A percentile compares a stretch with the other conserved stretches of the same genome.
Evolutionary conservation across 805 yeast species (phyloP).

Genomic region (Alloascoidea africana): DNA sequence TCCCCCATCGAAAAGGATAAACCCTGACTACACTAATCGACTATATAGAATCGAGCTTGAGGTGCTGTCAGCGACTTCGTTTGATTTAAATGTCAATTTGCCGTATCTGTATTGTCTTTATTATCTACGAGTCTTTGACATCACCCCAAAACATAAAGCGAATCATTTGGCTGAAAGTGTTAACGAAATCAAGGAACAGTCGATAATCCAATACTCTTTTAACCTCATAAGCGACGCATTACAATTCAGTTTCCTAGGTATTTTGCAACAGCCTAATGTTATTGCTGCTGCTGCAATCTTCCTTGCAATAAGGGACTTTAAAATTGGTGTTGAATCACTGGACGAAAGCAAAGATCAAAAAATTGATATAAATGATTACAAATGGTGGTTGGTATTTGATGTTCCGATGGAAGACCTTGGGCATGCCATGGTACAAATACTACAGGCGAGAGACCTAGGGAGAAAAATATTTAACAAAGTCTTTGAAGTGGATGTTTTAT

Average conservation of each 20-base stretch:
- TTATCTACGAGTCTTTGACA: not conserved
- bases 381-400: constrained; percentile 3
- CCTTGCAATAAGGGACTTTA: not conserved
- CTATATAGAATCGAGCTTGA: not conserved
- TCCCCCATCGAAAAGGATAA: not conserved
- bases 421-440: constrained; percentile 1
- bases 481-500: not conserved
- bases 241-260: not conserved
- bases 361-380: not conserved
- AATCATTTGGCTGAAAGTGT: no score
- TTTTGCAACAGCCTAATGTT: constrained; percentile 1
- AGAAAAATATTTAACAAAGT: not conserved
- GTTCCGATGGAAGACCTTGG: constrained; percentile 1
- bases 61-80: not conserved
- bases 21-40: not conserved
- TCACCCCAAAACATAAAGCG: no score
- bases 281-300: constrained; percentile 2
- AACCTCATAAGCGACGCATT: not conserved
- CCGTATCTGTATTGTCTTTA: not conserved
- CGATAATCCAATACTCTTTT: not conserved
- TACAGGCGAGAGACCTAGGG: not conserved
- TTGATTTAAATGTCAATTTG: not conserved
- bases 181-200: not conserved
- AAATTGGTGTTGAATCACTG: not conserved
- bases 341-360: no score